Evolutionary conservation across 352 stramenopile genomes (phyloP), one percentile per base, ranked within the genome.

Genomic region (Plasmopara viticola): DNA sequence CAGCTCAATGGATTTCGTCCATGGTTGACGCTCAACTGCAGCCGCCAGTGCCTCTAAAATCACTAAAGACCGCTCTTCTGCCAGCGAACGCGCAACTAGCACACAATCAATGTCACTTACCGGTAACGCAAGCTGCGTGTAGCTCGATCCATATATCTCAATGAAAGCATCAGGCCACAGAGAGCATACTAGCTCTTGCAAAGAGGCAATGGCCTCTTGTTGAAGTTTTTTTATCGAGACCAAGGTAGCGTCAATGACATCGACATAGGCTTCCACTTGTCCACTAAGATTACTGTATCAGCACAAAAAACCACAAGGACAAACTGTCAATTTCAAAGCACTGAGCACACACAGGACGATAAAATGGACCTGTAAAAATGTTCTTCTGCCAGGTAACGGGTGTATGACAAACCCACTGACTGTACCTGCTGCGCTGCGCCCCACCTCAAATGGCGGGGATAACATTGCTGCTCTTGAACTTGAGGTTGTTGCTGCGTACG

Each of bases 71-170:
- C 72, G 72, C 43, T 83, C 80, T 62, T 86, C 82, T 13, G 41
- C 46, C 6, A 85, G 74, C 5, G 94, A 87, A 40, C 87, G 88
- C 34, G 90, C 84, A 18, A 96, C 70, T 46, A 97, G 76, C 9
- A 99, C 94, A 47, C 97, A 95, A 67, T 99, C 96, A 17, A 99
- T 75, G 75, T 99, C 96, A 54, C 94, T 98, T 34, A 72, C 86
- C 10, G 95, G 95, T 25, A 99, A 73, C 37, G 94, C 87, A 15
- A 98, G 72, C n/a, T 86, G 82, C 1, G 94, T 98, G 40, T 96
- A 95, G 64, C 92, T 98, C 29, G 94, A 98, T 18, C 96, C 96
- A 58, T 98, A 99, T 14, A 98, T 74, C 49, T 98, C 95, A 30
- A 98, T 87, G 37, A 92, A 60, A 40, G 84, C 84, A 56, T 96